Base-by-base conservation (phyloP, 495 filamentous ascomycete genomes). In the Aspergillus leporis region DNA sequence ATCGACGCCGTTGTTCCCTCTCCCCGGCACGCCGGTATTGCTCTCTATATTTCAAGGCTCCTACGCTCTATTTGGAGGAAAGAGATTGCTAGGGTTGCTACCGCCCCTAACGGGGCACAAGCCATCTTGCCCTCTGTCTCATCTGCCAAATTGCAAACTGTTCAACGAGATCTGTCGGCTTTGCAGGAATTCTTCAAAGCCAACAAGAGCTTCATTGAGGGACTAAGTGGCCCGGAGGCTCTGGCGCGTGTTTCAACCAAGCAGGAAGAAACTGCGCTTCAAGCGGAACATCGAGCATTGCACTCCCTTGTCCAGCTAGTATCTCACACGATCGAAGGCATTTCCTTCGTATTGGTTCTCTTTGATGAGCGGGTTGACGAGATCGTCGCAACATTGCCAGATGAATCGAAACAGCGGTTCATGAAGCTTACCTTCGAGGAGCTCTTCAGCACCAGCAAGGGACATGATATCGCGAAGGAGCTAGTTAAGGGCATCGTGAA, bases 401-500 rank as follows among this genome's bases (percentile, higher is more conserved):
- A 85, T 3, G 73, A 80, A 0, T 80, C 85, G 1, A 86, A 86
- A 59, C 79, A 87, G 59, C 82, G 84, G 58, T 86, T 94, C 56
- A 79, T 84, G 46, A 79, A 87, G 52, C 81, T 97, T 32, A 97
- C 91, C 0, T 99, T 89, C 65, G 90, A 96, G 68, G 79, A 82
- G 31, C 84, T 99, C 1, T 98, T 97, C 72, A 89, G 90, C 18
- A 85, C 87, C 28, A 70, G 75, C 31, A 80, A 81, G 38, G 94
- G 95, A 10, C 91, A 92, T 58, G 90, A 96, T 22, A 83, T 98
- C n/a, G 95, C 93, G 21, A 96, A 96, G 74, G 88, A 96, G 57
- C 78, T 99, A 3, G 95, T 99, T 40, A 98, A 97, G 71, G 93
- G 93, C 1, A 97, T 99, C 61, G 94, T 99, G 55, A 98, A 98